phyloP scores from a whole-genome alignment of 331 rosid genomes.

The Prunus yedoensis region DNA sequence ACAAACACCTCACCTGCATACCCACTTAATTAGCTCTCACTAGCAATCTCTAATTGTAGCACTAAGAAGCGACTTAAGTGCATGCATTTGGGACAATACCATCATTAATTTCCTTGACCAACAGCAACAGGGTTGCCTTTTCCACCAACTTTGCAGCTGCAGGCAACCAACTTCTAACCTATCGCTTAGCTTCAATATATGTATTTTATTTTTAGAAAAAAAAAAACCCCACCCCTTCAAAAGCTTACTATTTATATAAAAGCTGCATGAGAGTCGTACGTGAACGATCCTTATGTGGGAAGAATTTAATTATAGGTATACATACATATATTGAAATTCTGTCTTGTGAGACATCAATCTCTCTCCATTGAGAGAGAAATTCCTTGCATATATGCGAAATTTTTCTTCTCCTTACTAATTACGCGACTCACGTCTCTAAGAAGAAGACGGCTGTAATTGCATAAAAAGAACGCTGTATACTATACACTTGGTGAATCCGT shows the following conservation, averaged over 20 bases:
- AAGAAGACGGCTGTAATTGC: not conserved
- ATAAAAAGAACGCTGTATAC: too few species aligned
- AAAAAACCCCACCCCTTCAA: not conserved
- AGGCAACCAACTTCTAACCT: constrained; percentile 12
- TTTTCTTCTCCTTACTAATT: not conserved
- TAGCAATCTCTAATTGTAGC: not conserved
- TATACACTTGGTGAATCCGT: too few species aligned
- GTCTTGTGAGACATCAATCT: not conserved
- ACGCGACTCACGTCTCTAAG: not conserved
- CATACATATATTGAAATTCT: too few species aligned
- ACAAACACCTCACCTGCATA: not conserved
- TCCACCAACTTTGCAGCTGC: constrained; percentile 33
- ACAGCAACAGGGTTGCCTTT: not conserved
- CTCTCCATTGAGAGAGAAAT: too few species aligned
- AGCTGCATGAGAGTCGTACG: not conserved
- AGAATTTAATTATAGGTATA: not conserved
- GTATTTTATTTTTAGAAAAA: too few species aligned
- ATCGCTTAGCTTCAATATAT: not conserved
- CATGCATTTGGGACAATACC: constrained; percentile 29
- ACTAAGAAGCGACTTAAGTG: constrained; percentile 22
- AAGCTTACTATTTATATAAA: not conserved
- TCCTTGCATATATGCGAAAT: too few species aligned
- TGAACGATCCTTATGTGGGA: not conserved
- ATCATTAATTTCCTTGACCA: constrained; percentile 29
- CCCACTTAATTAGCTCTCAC: constrained; percentile 5